Conservation (phyloP, 306 rosid species). For the Rosa multiflora region DNA sequence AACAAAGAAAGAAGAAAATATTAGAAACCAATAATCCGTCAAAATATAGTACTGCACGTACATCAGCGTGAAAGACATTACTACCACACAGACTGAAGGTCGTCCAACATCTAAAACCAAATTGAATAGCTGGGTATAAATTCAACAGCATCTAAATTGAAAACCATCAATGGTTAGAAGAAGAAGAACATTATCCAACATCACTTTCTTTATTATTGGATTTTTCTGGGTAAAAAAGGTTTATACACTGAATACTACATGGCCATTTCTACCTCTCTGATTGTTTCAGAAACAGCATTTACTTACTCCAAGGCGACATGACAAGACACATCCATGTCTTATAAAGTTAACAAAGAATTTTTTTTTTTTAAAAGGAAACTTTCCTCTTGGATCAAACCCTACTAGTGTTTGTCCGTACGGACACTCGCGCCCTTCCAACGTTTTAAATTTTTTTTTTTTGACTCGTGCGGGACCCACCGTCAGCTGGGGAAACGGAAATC, state of each 20-base stretch:
- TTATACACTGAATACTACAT: background rate
- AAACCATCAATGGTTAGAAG: no score
- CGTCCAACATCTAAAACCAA: no score
- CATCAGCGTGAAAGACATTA: no score
- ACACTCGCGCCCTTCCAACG: background rate
- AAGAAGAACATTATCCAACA: no score
- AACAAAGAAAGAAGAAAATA: no score
- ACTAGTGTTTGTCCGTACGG: background rate
- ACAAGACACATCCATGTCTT: background rate
- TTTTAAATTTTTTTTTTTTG: background rate
- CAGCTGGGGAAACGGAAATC: background rate
- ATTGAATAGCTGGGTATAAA: no score
- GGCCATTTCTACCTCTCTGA: background rate
- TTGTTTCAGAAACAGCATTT: background rate
- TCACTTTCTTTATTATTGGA: background rate
- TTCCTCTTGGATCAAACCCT: background rate
- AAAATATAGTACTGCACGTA: no score
- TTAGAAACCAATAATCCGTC: no score
- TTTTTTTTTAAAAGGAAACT: background rate
- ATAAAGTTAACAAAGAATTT: background rate
- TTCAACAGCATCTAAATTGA: no score
- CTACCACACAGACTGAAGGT: no score
- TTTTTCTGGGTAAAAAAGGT: background rate
- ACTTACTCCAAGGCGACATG: slow-evolving; percentile 2
- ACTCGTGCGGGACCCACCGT: background rate